phyloP scores from a whole-genome alignment of 73 alveolate genomes.

The Paramecium pentaurelia region DNA sequence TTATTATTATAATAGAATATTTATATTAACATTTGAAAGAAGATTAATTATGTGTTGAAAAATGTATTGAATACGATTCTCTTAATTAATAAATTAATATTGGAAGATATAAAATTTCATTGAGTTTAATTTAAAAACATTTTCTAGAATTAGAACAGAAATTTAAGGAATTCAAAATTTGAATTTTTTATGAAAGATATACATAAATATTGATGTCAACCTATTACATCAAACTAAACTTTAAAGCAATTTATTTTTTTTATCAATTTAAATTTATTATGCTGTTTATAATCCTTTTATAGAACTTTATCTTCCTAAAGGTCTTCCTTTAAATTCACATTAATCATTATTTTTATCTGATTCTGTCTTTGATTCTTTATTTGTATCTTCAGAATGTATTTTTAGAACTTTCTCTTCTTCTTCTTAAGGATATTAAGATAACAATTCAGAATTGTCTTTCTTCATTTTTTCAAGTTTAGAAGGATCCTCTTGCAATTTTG shows the following conservation, averaged over 20 bases:
- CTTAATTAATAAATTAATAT: neutral
- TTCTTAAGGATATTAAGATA: neutral
- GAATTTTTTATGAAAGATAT: neutral
- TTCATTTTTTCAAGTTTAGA: neutral
- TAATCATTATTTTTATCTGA: neutral
- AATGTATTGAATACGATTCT: neutral
- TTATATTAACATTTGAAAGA: neutral
- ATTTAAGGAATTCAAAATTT: neutral
- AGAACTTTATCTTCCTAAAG: neutral
- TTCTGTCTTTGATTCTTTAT: neutral
- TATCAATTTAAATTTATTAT: neutral
- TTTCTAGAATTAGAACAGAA: neutral
- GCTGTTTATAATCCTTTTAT: neutral
- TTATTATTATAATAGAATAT: neutral
- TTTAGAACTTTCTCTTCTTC: neutral
- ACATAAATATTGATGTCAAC: neutral
- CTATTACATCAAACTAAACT: neutral
- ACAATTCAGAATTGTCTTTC: neutral
- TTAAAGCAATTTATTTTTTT: neutral
- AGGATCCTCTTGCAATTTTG: neutral
- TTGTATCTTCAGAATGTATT: neutral
- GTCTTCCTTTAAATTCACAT: conserved; percentile 9
- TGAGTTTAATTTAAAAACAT: neutral
- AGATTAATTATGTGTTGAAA: neutral
- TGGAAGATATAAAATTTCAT: neutral